Evolutionary conservation across 2,329 filamentous ascomycete species (phyloP).

Genomic region (Cercospora janseana): DNA sequence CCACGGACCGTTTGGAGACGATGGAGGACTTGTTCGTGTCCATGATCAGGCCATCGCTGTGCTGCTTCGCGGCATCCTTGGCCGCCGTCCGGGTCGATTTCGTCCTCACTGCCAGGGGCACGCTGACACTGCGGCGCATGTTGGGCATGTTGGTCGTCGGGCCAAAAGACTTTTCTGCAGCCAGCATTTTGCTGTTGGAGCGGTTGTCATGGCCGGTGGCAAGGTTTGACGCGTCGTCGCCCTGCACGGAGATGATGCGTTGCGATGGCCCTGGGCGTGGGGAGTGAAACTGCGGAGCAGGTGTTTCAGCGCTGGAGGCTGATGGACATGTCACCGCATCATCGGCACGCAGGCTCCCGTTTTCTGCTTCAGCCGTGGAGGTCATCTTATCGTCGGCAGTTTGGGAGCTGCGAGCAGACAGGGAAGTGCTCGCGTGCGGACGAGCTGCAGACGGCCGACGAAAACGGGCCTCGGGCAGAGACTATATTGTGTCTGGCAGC

Average conservation of each 20-base stretch:
- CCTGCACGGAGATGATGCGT: background rate
- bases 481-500: conserved; percentile 1
- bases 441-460: conserved; percentile 2
- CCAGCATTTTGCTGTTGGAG: conserved; percentile 26
- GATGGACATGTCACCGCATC: too few relatives aligned
- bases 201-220: conserved; percentile 18
- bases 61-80: conserved; percentile 28
- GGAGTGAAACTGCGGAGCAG: conserved; percentile 1
- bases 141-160: conserved; percentile 5
- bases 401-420: background rate
- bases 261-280: background rate
- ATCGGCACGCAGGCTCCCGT: conserved; percentile 7
- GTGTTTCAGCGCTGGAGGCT: conserved; percentile 3
- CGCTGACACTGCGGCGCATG: conserved; percentile 21
- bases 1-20: conserved; percentile 89
- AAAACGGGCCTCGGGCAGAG: background rate
- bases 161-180: conserved; percentile 24
- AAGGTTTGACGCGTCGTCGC: background rate
- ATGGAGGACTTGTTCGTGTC: conserved; percentile 86
- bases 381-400: conserved; percentile 4
- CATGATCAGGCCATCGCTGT: conserved; percentile 41
- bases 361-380: conserved; percentile 2
- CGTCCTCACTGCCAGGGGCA: conserved; percentile 21
- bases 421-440: conserved; percentile 1
- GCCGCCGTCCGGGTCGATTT: conserved; percentile 9